These are phyloP conservation scores for Kazachstania viticola DNA, from an alignment of 805 yeast species.

Conservation along the genomic window DNA sequence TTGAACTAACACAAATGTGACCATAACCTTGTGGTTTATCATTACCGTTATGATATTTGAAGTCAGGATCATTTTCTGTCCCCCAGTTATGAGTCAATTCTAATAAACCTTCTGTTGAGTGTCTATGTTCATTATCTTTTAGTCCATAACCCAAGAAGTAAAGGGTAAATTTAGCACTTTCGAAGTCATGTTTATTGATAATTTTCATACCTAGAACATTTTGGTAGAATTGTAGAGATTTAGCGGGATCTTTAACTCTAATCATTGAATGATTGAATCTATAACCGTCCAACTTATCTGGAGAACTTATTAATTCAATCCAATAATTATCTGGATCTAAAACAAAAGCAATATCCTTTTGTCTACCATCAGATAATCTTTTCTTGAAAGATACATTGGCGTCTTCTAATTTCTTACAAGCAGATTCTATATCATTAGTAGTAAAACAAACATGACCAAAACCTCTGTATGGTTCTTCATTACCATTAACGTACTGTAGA, in stretches of 20 bases:
- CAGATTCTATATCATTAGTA: constrained; percentile 61
- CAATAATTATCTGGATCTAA: constrained; percentile 95
- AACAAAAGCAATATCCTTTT: constrained; percentile 84
- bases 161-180: constrained; percentile 67
- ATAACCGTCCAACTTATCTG: constrained; percentile 17
- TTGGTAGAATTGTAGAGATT: constrained; percentile 67
- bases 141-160: constrained; percentile 69
- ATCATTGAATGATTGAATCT: constrained; percentile 83
- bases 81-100: constrained; percentile 97
- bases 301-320: constrained; percentile 75
- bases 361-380: constrained; percentile 81
- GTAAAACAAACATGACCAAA: constrained; percentile 90
- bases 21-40: constrained; percentile 74
- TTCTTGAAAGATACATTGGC: constrained; percentile 71
- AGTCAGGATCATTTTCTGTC: constrained; percentile 66
- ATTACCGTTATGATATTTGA: constrained; percentile 78
- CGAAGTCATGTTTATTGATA: constrained; percentile 42
- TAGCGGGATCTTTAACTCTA: constrained; percentile 74
- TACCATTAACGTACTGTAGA: constrained; percentile 66
- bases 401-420: constrained; percentile 47
- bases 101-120: constrained; percentile 52
- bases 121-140: constrained; percentile 30
- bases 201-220: constrained; percentile 75
- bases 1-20: constrained; percentile 65
- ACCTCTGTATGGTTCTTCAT: constrained; percentile 74